Percentiles rank a stretch among this genome's conserved stretches.
Evolutionary conservation across 176 grass and related monocot genomes (phyloP).

Genomic region (Triticum monococcum): DNA sequence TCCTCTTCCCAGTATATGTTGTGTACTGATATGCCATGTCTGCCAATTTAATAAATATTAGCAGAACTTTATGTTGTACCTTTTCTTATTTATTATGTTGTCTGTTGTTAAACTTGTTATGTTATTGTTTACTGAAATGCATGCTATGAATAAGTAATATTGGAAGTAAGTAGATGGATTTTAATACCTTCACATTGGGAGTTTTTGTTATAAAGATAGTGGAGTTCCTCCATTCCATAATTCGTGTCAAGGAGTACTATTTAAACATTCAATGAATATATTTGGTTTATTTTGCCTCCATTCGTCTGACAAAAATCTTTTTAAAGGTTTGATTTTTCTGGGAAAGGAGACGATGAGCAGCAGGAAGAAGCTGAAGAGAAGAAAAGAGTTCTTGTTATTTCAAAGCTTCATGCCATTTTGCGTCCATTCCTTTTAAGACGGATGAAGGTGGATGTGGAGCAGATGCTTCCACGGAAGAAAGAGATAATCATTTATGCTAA

Average conservation of each 20-base stretch:
- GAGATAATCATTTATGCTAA: conserved; percentile 98
- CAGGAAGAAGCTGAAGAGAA: conserved; percentile 83
- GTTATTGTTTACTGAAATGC: conserved; percentile 6
- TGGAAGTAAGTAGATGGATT: neutral
- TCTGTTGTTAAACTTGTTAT: neutral
- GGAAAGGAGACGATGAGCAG: conserved; percentile 55
- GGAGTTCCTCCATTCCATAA: neutral
- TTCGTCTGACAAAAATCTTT: conserved; percentile 24
- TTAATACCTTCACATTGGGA: neutral
- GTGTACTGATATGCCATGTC: neutral
- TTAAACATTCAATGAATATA: neutral
- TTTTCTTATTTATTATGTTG: conserved; percentile 19
- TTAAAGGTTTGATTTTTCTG: conserved; percentile 91
- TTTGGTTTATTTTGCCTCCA: conserved; percentile 10
- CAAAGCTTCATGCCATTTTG: conserved; percentile 91
- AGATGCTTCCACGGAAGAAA: conserved; percentile 89
- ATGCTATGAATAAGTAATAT: neutral
- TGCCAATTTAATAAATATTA: neutral
- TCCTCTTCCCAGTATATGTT: neutral
- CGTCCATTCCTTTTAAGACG: conserved; percentile 91
- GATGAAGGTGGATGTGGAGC: conserved; percentile 93
- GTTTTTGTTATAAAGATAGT: neutral
- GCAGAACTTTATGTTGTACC: neutral
- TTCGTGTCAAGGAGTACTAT: neutral
- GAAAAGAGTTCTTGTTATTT: conserved; percentile 74